Base-by-base conservation (phyloP, 2,329 filamentous ascomycete species). In the Monosporascus sp. region DNA sequence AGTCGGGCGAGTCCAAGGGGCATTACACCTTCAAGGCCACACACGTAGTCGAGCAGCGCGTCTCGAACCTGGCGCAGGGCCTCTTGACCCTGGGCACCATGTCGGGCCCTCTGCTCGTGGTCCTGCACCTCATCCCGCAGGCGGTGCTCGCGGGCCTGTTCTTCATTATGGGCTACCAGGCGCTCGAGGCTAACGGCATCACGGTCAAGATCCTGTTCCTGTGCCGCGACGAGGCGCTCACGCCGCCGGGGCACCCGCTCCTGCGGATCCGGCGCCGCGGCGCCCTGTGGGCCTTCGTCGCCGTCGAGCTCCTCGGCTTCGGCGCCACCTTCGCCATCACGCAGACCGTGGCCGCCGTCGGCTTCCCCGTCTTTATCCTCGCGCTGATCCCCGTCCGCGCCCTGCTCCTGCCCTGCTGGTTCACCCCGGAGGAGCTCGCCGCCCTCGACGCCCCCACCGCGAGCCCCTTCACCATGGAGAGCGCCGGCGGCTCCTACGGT, bases 131-230 rank as follows among this genome's bases (percentile, higher is more conserved):
- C 9, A 89, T 93, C 59, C 89, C 89, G 0, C 88, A 91, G 64
- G 88, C 85, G 55, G 88, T 92, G 1, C 79, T 93, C 52, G 89
- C 88, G 0, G 89, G 89, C 0, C 78, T 93, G 25, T 93, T 93
- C 76, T 92, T 92, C 71, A 81, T 90, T 66, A 92, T 93, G 89
- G 89, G 88, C 43, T 78, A 89, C 55, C 87, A 92, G 71, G 88
- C 88, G 3, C 81, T 93, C 35, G 80, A 85, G 64, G 85, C 73
- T 24, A 93, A 93, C 65, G 88, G 88, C 22, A 89, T 93, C 65
- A 92, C 88, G 0, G 72, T 78, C 55, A 92, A 92, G 69, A 67
- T 92, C 8, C 67, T 90, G 22, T 92, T 89, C 67, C 76, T 93
- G 1, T 70, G 76, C 1, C 80, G 83, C 57, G 89, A 93, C 69